phyloP scores from a whole-genome alignment of 805 yeast species.

The Wickerhamomyces strasburgensis region DNA sequence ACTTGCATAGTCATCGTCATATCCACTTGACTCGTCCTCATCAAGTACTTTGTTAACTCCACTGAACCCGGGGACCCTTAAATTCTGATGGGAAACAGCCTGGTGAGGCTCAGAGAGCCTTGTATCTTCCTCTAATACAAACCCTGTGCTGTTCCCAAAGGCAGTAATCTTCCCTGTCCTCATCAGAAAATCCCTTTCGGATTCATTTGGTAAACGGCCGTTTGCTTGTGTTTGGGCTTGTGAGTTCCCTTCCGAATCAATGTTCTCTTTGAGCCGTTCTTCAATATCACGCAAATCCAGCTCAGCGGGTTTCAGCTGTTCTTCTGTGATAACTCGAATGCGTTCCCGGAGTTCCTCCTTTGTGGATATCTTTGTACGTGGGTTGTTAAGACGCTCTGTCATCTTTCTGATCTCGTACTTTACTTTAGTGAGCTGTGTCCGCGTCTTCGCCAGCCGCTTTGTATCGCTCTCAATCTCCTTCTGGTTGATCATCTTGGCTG shows the following conservation, averaged over 20 bases:
- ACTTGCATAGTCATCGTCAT: constrained; percentile 10
- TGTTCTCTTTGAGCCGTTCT: constrained; percentile 36
- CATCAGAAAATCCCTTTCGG: constrained; percentile 72
- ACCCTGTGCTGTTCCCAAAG: constrained; percentile 67
- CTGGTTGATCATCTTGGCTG: constrained; percentile 53
- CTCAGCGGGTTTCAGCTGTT: constrained; percentile 48
- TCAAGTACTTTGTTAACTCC: constrained; percentile 11
- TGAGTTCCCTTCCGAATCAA: constrained; percentile 7
- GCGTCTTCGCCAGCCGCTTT: constrained; percentile 68
- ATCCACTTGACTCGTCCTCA: constrained; percentile 15
- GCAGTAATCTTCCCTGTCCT: constrained; percentile 94
- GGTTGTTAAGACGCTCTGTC: constrained; percentile 41
- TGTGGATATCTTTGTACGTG: constrained; percentile 61
- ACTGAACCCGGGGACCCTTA: constrained; percentile 22
- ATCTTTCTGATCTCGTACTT: constrained; percentile 41
- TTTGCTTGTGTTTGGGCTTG: constrained; percentile 11
- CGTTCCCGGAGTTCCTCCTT: constrained; percentile 51
- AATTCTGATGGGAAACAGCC: constrained; percentile 18
- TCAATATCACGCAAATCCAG: constrained; percentile 62
- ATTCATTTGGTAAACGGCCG: constrained; percentile 56
- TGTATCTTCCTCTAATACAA: constrained; percentile 35
- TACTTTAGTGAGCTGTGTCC: constrained; percentile 40
- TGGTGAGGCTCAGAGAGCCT: constrained; percentile 11
- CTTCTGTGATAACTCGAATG: constrained; percentile 41
- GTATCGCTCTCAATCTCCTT: constrained; percentile 71